phyloP scores from a whole-genome alignment of 2,329 filamentous ascomycete genomes.

The Neonectria faginata region DNA sequence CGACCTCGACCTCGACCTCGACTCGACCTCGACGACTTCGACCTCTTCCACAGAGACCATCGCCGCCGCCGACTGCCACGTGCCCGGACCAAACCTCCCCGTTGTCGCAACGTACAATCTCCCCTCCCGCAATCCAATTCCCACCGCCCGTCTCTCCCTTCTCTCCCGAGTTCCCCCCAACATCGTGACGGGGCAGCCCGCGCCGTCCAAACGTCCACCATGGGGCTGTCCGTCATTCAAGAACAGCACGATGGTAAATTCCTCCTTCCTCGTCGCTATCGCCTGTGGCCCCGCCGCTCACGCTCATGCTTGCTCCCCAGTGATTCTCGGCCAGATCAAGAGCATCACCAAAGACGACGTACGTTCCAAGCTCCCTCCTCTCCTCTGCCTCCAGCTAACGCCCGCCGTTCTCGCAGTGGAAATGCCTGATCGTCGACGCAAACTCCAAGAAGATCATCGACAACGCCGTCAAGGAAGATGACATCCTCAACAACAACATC shows the following conservation, averaged over 20 bases:
- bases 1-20: no score
- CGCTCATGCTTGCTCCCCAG: constrained; percentile 41
- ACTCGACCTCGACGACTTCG: no score
- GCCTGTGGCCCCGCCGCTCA: constrained; percentile 16
- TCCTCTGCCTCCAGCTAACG: constrained; percentile 21
- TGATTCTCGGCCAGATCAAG: constrained; percentile 67
- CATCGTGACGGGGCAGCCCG: constrained; percentile 44
- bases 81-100: constrained; percentile 13
- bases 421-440: constrained; percentile 92
- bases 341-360: constrained; percentile 85
- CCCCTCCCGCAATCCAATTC: constrained; percentile 11
- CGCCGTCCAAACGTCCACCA: constrained; percentile 60
- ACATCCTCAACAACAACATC: constrained; percentile 96
- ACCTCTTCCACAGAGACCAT: not conserved
- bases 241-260: constrained; percentile 72
- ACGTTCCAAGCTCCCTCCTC: constrained; percentile 49
- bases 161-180: constrained; percentile 25
- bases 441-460: constrained; percentile 86
- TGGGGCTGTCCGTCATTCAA: constrained; percentile 87
- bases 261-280: not conserved
- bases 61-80: not conserved
- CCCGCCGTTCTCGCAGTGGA: constrained; percentile 75
- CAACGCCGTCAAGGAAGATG: constrained; percentile 93
- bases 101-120: constrained; percentile 12
- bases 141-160: constrained; percentile 13